Evolutionary conservation across 1,139 yeast species (phyloP).

Genomic region (Sugiyamaella pinicola): DNA sequence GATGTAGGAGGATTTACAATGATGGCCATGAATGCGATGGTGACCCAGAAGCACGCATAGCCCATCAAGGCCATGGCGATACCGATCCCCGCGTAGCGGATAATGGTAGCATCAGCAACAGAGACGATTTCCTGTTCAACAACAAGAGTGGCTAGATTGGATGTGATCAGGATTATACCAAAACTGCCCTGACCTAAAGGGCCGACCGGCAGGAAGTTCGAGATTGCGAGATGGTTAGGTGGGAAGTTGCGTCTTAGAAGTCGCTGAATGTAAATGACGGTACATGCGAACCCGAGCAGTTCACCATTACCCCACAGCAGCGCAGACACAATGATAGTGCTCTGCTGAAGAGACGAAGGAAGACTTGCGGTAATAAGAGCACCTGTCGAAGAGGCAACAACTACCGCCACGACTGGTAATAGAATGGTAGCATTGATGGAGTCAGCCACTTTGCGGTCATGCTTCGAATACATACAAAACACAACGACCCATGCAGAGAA

Average conservation of each 20-base stretch:
- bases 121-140: conserved; percentile 16
- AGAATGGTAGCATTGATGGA: conserved; percentile 50
- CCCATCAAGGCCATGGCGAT: conserved; percentile 55
- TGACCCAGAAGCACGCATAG: conserved; percentile 65
- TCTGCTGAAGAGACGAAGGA: conserved; percentile 50
- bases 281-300: conserved; percentile 57
- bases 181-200: conserved; percentile 81
- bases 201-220: conserved; percentile 65
- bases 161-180: conserved; percentile 46
- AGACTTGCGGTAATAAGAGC: conserved; percentile 52
- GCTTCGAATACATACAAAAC: conserved; percentile 48
- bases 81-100: conserved; percentile 29
- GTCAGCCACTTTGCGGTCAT: conserved; percentile 43
- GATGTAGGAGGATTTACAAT: conserved; percentile 43
- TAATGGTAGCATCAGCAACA: conserved; percentile 18
- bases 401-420: conserved; percentile 73
- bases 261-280: conserved; percentile 61
- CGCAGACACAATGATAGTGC: conserved; percentile 57
- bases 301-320: conserved; percentile 72
- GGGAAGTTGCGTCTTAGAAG: conserved; percentile 65
- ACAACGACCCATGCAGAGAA: conserved; percentile 59
- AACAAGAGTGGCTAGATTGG: conserved; percentile 27
- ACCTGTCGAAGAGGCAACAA: conserved; percentile 73
- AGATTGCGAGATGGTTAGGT: conserved; percentile 49
- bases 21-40: conserved; percentile 47